Percentiles rank a stretch among this genome's conserved stretches.
These are phyloP conservation scores for Cupressus sempervirens DNA, from an alignment of 75 land plant genomes.

Conservation along the genomic window DNA sequence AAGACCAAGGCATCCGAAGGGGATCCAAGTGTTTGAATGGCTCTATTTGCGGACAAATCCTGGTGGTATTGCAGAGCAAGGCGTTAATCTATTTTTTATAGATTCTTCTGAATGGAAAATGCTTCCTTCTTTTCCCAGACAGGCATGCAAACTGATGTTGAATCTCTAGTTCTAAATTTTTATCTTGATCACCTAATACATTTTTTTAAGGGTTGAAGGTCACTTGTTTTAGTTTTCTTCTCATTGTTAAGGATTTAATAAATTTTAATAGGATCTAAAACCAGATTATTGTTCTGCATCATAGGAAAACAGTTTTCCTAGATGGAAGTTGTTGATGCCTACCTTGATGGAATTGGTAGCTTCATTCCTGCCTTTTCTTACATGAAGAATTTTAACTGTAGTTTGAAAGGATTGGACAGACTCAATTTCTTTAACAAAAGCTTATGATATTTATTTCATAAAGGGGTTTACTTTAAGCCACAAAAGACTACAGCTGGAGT, in stretches of 20 bases:
- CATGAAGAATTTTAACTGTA: not conserved
- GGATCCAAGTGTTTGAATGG: not conserved
- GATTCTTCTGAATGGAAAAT: not conserved
- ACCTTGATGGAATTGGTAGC: not conserved
- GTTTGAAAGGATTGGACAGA: not conserved
- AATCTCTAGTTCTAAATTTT: not conserved
- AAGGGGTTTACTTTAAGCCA: not conserved
- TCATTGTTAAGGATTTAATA: not conserved
- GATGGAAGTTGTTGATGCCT: too few relatives aligned
- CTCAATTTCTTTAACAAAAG: not conserved
- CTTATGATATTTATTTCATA: too few relatives aligned
- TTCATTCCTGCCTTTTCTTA: not conserved
- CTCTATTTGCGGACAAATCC: not conserved
- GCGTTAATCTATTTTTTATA: too few relatives aligned
- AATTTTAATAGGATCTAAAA: not conserved
- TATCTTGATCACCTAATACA: not conserved
- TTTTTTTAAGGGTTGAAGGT: not conserved
- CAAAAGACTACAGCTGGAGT: not conserved
- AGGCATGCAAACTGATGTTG: not conserved
- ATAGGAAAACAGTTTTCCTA: not conserved
- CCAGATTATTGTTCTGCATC: not conserved
- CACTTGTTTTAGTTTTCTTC: not conserved
- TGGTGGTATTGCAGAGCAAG: not conserved
- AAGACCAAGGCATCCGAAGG: not conserved
- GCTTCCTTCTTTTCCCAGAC: not conserved